These are phyloP conservation scores for Amaranthus cruentus DNA, from an alignment of 148 eudicot genomes.

Conservation along the genomic window DNA sequence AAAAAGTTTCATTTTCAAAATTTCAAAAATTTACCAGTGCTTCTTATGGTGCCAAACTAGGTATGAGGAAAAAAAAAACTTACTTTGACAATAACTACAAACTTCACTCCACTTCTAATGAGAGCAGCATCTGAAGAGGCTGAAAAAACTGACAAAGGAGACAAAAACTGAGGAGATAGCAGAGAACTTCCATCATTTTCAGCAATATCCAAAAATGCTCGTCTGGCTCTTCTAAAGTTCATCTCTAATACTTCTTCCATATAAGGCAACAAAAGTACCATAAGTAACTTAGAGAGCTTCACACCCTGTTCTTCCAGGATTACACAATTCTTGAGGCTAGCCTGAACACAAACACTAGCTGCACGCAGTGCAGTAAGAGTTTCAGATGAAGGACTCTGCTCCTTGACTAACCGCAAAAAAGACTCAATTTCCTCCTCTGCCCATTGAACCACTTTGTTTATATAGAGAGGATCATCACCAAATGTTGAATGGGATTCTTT, in stretches of 20 bases:
- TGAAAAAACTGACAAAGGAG: slow-evolving; percentile 73
- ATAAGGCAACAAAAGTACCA: slow-evolving; percentile 80
- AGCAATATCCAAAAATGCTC: slow-evolving; percentile 52
- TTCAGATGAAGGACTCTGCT: slow-evolving; percentile 80
- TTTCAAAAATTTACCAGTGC: neutral
- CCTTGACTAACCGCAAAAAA: slow-evolving; percentile 75
- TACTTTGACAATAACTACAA: slow-evolving; percentile 72
- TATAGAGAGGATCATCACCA: slow-evolving; percentile 81
- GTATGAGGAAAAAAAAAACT: slow-evolving; percentile 29
- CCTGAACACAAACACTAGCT: slow-evolving; percentile 79
- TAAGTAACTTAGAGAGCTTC: slow-evolving; percentile 76
- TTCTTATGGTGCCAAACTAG: neutral
- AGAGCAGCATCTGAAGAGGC: slow-evolving; percentile 60
- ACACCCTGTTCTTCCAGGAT: slow-evolving; percentile 70
- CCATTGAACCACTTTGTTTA: slow-evolving; percentile 77
- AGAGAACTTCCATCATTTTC: slow-evolving; percentile 52
- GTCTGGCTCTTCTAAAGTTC: slow-evolving; percentile 84
- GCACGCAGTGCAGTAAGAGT: slow-evolving; percentile 68
- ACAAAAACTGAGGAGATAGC: slow-evolving; percentile 75
- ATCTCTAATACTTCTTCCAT: slow-evolving; percentile 90
- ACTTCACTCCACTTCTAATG: slow-evolving; percentile 65
- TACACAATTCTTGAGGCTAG: slow-evolving; percentile 72
- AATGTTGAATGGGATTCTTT: slow-evolving; percentile 65
- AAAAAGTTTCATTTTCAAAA: neutral
- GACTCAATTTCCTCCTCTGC: slow-evolving; percentile 91